Evolutionary conservation across 2,329 filamentous ascomycete genomes (phyloP).

Genomic region (Stagonosporopsis vannaccii): DNA sequence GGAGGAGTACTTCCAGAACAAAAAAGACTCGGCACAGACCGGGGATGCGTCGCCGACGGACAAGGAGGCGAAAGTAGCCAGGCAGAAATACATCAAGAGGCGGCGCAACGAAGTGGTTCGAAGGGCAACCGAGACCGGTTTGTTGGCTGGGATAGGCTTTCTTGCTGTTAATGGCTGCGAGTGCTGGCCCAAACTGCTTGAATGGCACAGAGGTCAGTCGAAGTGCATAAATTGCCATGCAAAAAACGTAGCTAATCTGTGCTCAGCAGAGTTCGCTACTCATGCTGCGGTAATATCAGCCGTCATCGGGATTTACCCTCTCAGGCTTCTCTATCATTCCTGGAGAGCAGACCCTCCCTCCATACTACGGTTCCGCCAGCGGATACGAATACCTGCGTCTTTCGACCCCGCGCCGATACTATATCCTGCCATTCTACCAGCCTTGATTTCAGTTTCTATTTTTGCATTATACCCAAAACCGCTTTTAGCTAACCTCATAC

Average conservation of each 20-base stretch:
- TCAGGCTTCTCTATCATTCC: slow-evolving; percentile 47
- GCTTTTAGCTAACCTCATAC: slow-evolving; percentile 80
- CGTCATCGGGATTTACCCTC: slow-evolving; percentile 47
- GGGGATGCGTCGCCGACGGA: slow-evolving; percentile 37
- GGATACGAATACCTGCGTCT: slow-evolving; percentile 71
- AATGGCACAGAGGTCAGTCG: slow-evolving; percentile 53
- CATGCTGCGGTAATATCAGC: slow-evolving; percentile 45
- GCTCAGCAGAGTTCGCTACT: slow-evolving; percentile 50
- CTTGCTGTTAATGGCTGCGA: slow-evolving; percentile 53
- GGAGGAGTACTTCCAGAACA: slow-evolving; percentile 47
- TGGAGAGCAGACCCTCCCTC: slow-evolving; percentile 33
- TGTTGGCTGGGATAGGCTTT: slow-evolving; percentile 61
- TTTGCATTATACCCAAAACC: slow-evolving; percentile 66
- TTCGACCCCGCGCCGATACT: slow-evolving; percentile 93
- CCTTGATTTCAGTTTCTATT: slow-evolving; percentile 79
- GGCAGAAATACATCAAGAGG: slow-evolving; percentile 78
- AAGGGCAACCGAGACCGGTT: slow-evolving; percentile 61
- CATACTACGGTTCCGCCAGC: slow-evolving; percentile 46
- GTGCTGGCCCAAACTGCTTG: slow-evolving; percentile 43
- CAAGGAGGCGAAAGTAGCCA: slow-evolving; percentile 48
- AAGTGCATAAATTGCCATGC: background rate
- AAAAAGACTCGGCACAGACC: slow-evolving; percentile 23
- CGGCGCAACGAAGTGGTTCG: slow-evolving; percentile 91
- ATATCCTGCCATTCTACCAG: slow-evolving; percentile 79
- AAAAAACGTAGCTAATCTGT: slow-evolving; percentile 21